Evolutionary conservation across 257 asterid species (phyloP), one percentile per base, ranked within the genome.

Genomic region (Knoxia roxburghii): DNA sequence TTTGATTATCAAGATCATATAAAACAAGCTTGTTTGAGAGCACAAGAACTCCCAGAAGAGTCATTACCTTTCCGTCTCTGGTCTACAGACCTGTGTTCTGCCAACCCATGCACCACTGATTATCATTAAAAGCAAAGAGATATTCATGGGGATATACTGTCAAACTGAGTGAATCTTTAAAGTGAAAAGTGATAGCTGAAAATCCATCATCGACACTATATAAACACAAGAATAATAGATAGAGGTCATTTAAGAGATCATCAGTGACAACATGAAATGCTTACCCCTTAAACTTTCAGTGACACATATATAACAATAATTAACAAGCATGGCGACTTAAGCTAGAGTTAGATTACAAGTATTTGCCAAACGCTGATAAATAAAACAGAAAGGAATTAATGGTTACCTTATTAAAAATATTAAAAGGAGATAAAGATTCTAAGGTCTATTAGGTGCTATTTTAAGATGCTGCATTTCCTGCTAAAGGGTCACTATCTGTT

Each of bases 131-230:
- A 78, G 73, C 80, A 67, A 91, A 91, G 37, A 91, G 88, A 76
- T 91, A 91, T 71, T 86, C 85, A 52, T 77, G 93, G 57, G 98
- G 96, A 81, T 81, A 81, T 61, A 91, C 96, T 17, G 90, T 75
- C 87, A 93, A 68, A 63, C 78, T 35, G 27, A 88, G 85, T 6
- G 89, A 80, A 60, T 77, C 78, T 68, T 83, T 86, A 68, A 93
- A 93, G 61, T 81, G 93, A 65, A 93, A 86, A 58, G 71, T 90
- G 33, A 93, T 86, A 68, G 78, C 87, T 72, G 98, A 97, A 82
- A 93, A 93, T 64, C 84, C 95, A 70, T 93, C 94, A 75, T 93
- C 91, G 58, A 93, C 56, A 61, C 97, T 93, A 87, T 94, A 78
- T 53, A 74, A 74, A 66, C 60, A 70, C 66, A 57, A 35, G 63